phyloP scores from a whole-genome alignment of 2,329 filamentous ascomycete species.

The Coniella vitis region DNA sequence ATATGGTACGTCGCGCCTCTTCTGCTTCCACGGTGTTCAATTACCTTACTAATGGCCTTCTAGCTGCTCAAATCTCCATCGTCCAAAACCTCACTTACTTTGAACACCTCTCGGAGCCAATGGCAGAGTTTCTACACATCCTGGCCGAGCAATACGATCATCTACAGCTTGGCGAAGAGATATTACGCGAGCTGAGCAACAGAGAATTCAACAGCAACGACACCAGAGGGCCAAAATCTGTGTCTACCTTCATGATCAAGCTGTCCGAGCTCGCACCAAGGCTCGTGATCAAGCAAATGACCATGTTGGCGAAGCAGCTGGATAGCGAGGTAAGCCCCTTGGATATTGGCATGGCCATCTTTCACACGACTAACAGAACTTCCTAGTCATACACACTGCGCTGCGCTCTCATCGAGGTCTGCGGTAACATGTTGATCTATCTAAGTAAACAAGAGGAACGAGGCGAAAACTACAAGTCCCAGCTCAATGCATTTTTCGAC shows the following conservation, averaged over 20 bases:
- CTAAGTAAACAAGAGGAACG: constrained; percentile 87
- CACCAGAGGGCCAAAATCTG: constrained; percentile 89
- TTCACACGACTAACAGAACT: constrained; percentile 21
- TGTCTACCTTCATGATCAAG: constrained; percentile 88
- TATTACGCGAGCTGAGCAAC: constrained; percentile 87
- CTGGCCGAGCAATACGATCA: constrained; percentile 97
- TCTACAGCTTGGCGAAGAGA: constrained; percentile 87
- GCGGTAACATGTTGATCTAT: constrained; percentile 87
- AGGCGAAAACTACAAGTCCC: constrained; percentile 86
- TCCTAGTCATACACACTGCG: constrained; percentile 79
- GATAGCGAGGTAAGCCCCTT: constrained; percentile 71
- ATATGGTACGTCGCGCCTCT: constrained; percentile 63
- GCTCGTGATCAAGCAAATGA: constrained; percentile 96
- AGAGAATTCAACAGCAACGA: constrained; percentile 99
- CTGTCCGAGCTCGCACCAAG: constrained; percentile 87
- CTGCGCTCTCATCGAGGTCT: constrained; percentile 92
- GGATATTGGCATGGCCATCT: too few relatives aligned
- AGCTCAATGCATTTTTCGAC: constrained; percentile 95
- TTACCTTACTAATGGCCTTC: constrained; percentile 24
- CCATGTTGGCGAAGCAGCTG: constrained; percentile 84
- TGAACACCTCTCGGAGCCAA: constrained; percentile 95
- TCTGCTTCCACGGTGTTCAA: neutral
- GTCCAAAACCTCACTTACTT: constrained; percentile 98
- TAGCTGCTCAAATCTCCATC: constrained; percentile 93
- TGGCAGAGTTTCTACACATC: constrained; percentile 97